A percentile compares a stretch with the other conserved stretches of the same genome.
Conservation (phyloP, 768 basidiomycete species). For the Boletus coccyginus region DNA sequence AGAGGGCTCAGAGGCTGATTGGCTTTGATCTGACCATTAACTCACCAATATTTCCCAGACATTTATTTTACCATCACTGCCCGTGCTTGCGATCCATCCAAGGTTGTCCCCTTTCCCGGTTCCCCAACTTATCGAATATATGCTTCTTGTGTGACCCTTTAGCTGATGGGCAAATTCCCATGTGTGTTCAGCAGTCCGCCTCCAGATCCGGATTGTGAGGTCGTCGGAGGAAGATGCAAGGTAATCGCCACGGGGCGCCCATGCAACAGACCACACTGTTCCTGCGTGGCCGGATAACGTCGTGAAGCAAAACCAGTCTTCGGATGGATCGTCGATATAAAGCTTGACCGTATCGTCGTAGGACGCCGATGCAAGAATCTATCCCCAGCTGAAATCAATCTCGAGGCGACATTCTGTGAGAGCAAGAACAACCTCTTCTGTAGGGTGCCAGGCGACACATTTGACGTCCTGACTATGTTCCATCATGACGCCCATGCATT, state of each 20-base stretch:
- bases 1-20: background rate
- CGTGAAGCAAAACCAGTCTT: conserved; percentile 89
- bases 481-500: conserved; percentile 94
- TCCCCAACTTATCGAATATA: conserved; percentile 83
- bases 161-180: conserved; percentile 65
- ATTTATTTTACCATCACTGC: conserved; percentile 81
- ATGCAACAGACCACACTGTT: conserved; percentile 92
- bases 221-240: conserved; percentile 89
- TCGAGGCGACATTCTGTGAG: background rate
- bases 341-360: conserved; percentile 97
- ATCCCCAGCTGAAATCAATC: conserved; percentile 21
- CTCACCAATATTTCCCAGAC: conserved; percentile 75
- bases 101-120: conserved; percentile 42
- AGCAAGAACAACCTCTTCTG: conserved; percentile 69
- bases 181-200: conserved; percentile 54
- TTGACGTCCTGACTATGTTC: conserved; percentile 98
- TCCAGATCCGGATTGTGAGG: conserved; percentile 82
- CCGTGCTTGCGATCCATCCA: conserved; percentile 84
- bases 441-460: conserved; percentile 91
- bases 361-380: conserved; percentile 95
- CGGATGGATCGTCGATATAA: conserved; percentile 87
- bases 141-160: conserved; percentile 63
- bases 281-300: conserved; percentile 80
- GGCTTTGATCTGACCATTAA: background rate
- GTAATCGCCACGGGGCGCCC: conserved; percentile 72